Conservation (phyloP, 1,284 basidiomycete genomes). For the Retiboletus flavoniger region DNA sequence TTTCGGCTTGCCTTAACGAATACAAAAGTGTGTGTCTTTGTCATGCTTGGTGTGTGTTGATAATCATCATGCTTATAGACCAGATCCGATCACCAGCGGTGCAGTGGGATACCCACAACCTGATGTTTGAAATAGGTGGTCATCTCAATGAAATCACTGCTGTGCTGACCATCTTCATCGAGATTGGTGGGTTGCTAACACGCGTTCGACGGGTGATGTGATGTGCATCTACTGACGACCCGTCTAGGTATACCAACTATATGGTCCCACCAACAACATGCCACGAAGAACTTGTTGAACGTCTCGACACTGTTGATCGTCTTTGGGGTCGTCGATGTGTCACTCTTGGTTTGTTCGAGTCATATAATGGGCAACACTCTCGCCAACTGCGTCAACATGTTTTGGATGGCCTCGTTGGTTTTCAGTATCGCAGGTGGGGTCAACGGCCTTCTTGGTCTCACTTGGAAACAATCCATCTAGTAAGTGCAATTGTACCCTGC, state of each 20-base stretch:
- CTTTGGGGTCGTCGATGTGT: constrained; percentile 55
- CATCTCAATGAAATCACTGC: constrained; percentile 49
- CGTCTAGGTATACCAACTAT: constrained; percentile 55
- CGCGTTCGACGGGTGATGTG: neutral
- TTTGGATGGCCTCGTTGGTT: constrained; percentile 60
- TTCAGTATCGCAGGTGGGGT: constrained; percentile 62
- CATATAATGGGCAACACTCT: constrained; percentile 21
- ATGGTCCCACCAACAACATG: constrained; percentile 57
- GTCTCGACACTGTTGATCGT: constrained; percentile 59
- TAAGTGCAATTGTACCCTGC: constrained; percentile 29
- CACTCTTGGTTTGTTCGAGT: constrained; percentile 50
- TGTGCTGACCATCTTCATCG: constrained; percentile 50
- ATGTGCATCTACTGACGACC: neutral
- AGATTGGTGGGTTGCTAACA: constrained; percentile 43
- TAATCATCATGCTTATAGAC: constrained; percentile 11
- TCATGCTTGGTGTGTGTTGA: constrained; percentile 15
- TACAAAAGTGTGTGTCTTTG: constrained; percentile 5
- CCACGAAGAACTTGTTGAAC: constrained; percentile 50
- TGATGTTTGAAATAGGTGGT: constrained; percentile 47
- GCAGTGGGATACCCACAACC: constrained; percentile 53
- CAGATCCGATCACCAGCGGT: constrained; percentile 53
- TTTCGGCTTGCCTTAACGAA: too few species aligned
- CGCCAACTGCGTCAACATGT: constrained; percentile 46
- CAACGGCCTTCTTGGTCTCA: constrained; percentile 55
- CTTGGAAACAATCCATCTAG: constrained; percentile 64